phyloP scores from a whole-genome alignment of 2,329 filamentous ascomycete species.

The Ceratocystis colombiana region DNA sequence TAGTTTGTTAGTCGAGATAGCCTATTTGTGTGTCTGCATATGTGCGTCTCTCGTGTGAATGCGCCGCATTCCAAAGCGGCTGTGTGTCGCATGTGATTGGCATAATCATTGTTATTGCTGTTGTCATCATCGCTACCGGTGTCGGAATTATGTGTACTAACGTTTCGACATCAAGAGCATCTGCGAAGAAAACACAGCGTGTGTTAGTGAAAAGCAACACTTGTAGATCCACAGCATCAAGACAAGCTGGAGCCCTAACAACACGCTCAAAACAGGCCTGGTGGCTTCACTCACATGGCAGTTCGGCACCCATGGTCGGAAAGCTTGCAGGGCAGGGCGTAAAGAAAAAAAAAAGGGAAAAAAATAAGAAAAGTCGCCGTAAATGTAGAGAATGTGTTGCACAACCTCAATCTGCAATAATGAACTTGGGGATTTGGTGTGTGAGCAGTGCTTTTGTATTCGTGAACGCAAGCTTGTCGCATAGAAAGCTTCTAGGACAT shows the following conservation, averaged over 20 bases:
- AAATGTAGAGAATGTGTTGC: neutral
- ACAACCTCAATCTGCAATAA: neutral
- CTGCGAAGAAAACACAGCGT: slow-evolving; percentile 39
- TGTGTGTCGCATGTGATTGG: neutral
- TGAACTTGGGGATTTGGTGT: neutral
- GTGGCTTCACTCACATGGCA: slow-evolving; percentile 38
- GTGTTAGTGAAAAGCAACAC: neutral
- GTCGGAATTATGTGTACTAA: slow-evolving; percentile 35
- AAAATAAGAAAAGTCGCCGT: neutral
- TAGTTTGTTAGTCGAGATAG: neutral
- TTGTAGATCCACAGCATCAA: neutral
- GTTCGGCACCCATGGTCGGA: slow-evolving; percentile 39
- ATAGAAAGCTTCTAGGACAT: neutral
- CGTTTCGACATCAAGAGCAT: slow-evolving; percentile 97
- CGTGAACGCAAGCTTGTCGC: neutral
- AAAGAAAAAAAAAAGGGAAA: neutral
- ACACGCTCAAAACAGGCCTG: neutral
- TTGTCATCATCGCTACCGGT: slow-evolving; percentile 17
- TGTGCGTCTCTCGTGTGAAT: neutral
- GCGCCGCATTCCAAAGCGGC: neutral
- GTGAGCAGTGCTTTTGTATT: neutral
- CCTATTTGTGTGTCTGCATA: neutral
- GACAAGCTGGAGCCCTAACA: neutral
- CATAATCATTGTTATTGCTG: neutral
- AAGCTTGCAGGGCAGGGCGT: neutral